A percentile compares a stretch with the other conserved stretches of the same genome.
phyloP scores from a whole-genome alignment of 202 grass and related monocot species.

The Zizania palustris region DNA sequence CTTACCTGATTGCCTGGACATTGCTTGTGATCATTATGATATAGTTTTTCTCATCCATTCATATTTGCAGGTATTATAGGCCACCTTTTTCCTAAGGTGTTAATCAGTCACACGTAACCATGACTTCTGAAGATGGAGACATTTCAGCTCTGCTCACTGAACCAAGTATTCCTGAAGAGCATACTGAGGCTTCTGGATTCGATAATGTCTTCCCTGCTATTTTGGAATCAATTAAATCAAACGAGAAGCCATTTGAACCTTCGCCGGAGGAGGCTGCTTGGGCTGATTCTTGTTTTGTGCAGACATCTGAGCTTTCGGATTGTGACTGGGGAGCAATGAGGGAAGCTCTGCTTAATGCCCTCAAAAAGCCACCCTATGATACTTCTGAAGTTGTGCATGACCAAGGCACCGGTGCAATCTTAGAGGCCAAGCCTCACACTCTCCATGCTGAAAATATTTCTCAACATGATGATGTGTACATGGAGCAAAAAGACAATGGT shows the following conservation, averaged over 20 bases:
- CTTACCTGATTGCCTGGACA: not conserved
- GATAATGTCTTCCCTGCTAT: slow-evolving; percentile 40
- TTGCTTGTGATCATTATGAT: slow-evolving; percentile 19
- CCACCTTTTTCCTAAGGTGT: slow-evolving; percentile 24
- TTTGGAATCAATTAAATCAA: slow-evolving; percentile 48
- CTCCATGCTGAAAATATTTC: slow-evolving; percentile 28
- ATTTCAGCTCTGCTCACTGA: slow-evolving; percentile 51
- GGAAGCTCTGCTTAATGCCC: slow-evolving; percentile 43
- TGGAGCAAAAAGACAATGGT: slow-evolving; percentile 33
- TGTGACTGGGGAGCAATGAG: slow-evolving; percentile 51
- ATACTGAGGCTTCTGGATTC: slow-evolving; percentile 31
- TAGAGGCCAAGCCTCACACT: slow-evolving; percentile 23
- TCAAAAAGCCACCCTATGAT: slow-evolving; percentile 34
- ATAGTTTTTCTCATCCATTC: slow-evolving; percentile 12
- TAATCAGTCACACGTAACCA: slow-evolving; percentile 33
- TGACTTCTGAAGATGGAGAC: slow-evolving; percentile 56
- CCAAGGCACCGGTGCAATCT: slow-evolving; percentile 9
- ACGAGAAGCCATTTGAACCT: slow-evolving; percentile 41
- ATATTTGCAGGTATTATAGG: slow-evolving; percentile 35
- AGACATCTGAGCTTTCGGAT: slow-evolving; percentile 50
- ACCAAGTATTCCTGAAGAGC: slow-evolving; percentile 43
- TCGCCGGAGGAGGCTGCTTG: slow-evolving; percentile 55
- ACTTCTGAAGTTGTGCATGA: slow-evolving; percentile 20
- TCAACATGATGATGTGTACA: slow-evolving; percentile 37
- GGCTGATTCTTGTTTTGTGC: slow-evolving; percentile 59